Evolutionary conservation across 257 asterid genomes (phyloP), one percentile per base, ranked within the genome.

Genomic region (Jacaranda mimosifolia): DNA sequence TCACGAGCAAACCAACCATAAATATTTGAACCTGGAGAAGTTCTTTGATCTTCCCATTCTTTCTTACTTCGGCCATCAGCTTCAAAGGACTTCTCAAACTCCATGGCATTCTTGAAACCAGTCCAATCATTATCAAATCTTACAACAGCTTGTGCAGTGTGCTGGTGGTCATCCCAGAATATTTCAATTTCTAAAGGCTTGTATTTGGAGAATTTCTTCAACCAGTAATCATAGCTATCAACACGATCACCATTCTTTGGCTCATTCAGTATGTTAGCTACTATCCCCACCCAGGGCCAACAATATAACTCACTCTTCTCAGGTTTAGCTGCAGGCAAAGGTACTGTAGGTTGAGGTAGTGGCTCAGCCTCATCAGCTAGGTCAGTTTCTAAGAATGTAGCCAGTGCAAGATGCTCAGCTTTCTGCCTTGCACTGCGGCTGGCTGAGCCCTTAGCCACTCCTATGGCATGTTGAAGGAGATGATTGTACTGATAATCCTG

Each of bases 401-500:
- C 88, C 60, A 94, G 83, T 1, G 98, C 99, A 10, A 95, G 89
- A 82, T 94, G 98, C 77, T 88, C 91, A 10, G 96, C 97, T 72
- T 81, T 91, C 82, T 90, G 93, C 80, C 82, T 88, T 38, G 91
- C 92, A 60, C 90, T 87, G 77, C 89, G 71, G 69, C 74, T 87
- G 60, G 91, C 75, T 9, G 98, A 81, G 58, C 96, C 97, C 85
- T 89, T 93, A 65, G 91, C 86, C n/a, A 81, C 96, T 81, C 98
- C 97, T 52, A 89, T 81, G 35, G 97, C 99, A 81, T 93, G 99
- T 59, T 87, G 92, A 79, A 79, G 79, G 51, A 96, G 98, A 72
- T 96, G 98, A 80, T 90, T 87, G 85, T 85, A 90, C 88, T 87
- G 88, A 79, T 91, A 96, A 80, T 88, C 98, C 53, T 96, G 99